Conservation (phyloP, 768 basidiomycete genomes). For the Pulveroboletus sp. region DNA sequence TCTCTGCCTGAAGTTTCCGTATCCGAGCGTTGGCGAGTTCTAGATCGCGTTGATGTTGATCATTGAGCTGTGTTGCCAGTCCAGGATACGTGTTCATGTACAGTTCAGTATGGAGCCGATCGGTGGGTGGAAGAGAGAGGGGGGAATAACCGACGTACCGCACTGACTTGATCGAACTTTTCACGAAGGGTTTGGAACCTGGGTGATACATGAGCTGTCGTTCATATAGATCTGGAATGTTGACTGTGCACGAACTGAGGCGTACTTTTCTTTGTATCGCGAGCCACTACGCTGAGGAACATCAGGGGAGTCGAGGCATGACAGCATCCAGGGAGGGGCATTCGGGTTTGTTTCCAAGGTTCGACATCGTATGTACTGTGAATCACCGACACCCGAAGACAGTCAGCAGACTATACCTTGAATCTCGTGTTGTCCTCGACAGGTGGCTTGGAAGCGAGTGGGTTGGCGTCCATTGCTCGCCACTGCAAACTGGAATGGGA, state of each 20-base stretch:
- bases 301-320: conserved; percentile 11
- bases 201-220: not conserved
- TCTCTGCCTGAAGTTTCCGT: conserved; percentile 29
- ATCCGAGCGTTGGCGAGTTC: conserved; percentile 25
- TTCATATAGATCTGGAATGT: not conserved
- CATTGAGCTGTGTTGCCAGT: conserved; percentile 14
- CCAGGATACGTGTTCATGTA: not conserved
- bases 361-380: not conserved
- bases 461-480: conserved; percentile 14
- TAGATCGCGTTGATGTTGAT: conserved; percentile 24
- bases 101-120: not conserved
- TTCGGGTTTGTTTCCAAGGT: not conserved
- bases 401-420: conserved; percentile 19
- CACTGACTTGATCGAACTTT: conserved; percentile 31
- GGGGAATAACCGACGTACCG: conserved; percentile 16
- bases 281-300: conserved; percentile 15
- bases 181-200: conserved; percentile 31
- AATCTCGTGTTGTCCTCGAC: conserved; percentile 20
- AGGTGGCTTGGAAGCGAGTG: conserved; percentile 8
- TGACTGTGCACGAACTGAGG: not conserved
- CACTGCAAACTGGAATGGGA: not conserved
- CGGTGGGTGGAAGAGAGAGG: not conserved
- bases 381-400: not conserved
- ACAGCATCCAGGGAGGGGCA: not conserved
- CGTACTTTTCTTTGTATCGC: conserved; percentile 33